Percentiles rank a stretch among this genome's conserved stretches.
Evolutionary conservation across 164 flowering plant species (phyloP).

Genomic region (Berberis vulgaris): DNA sequence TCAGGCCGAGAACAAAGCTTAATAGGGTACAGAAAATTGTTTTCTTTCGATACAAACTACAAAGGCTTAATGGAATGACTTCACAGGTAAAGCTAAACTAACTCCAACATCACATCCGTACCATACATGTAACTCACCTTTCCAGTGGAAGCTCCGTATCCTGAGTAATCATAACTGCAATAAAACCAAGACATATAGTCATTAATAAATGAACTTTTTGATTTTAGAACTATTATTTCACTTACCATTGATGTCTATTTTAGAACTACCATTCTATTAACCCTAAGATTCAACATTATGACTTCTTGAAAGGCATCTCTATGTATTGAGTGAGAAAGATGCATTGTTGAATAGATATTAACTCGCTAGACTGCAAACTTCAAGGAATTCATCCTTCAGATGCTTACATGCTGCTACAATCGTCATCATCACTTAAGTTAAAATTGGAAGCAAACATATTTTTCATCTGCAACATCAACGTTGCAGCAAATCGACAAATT

Average conservation of each 20-base stretch:
- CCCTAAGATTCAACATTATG: no score
- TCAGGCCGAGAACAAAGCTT: background rate
- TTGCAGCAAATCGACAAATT: no score
- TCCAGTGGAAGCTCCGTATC: constrained; percentile 94
- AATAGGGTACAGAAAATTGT: background rate
- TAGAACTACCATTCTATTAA: no score
- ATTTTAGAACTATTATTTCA: background rate
- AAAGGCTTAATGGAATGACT: no score
- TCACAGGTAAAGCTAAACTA: background rate
- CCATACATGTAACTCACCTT: constrained; percentile 43
- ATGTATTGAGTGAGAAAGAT: no score
- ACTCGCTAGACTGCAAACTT: no score
- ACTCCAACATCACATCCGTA: background rate
- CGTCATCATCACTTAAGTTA: background rate
- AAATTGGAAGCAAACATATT: background rate
- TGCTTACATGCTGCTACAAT: background rate
- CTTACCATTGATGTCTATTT: no score
- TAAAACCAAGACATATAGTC: constrained; percentile 1
- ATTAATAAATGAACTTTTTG: constrained; percentile 7
- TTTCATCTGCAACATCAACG: no score
- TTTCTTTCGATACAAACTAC: background rate
- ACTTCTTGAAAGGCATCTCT: no score
- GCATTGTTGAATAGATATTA: no score
- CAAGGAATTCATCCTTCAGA: no score
- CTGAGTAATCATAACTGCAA: constrained; percentile 92